Base-by-base conservation (phyloP, 176 grass and related monocot species). In the Oryza meyeriana region DNA sequence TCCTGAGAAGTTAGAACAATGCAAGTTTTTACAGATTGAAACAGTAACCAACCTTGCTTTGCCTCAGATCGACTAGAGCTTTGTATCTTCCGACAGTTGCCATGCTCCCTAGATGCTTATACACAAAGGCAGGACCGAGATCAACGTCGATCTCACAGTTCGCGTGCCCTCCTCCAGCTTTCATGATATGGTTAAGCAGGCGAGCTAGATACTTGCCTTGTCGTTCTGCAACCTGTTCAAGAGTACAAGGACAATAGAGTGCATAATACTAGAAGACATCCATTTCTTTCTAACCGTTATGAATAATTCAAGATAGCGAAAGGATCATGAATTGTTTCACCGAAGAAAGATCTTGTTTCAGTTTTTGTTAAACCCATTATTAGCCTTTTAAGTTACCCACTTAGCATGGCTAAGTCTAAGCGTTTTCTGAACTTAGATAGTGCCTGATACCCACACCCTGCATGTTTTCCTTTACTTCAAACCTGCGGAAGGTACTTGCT, bases 21-120 rank as follows among this genome's bases (percentile, higher is more conserved):
- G 7, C 8, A 59, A 61, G 12, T 44, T 61, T 36, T 55, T 7
- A 64, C 83, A 64, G 20, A 69, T 28, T 41, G 31, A 83, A 78
- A 67, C 28, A 67, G 17, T 52, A 48, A 58, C 57, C 14, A 64
- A 95, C 96, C 89, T 99, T 99, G 91, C 87, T 95, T 75, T 98
- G 86, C 45, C 96, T 88, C 50, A 98, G 79, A 81, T 98, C 96
- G 0, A 95, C 93, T 69, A 98, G 83, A 87, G 96, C 96, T 93
- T 98, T 98, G 79, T 95, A 87, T 88, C 96, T 93, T 68, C 96
- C 96, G 76, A 98, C 88, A 50, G 88, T 91, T 10, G 96, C 96
- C 96, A 95, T 98, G 50, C 96, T 98, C 4, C 96, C 96, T 40
- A 98, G 66, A 93, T 98, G 96, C 76, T 72, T 85, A 75, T 98